Conservation (phyloP, 2,329 filamentous ascomycete species). For the Rasamsonia emersonii region DNA sequence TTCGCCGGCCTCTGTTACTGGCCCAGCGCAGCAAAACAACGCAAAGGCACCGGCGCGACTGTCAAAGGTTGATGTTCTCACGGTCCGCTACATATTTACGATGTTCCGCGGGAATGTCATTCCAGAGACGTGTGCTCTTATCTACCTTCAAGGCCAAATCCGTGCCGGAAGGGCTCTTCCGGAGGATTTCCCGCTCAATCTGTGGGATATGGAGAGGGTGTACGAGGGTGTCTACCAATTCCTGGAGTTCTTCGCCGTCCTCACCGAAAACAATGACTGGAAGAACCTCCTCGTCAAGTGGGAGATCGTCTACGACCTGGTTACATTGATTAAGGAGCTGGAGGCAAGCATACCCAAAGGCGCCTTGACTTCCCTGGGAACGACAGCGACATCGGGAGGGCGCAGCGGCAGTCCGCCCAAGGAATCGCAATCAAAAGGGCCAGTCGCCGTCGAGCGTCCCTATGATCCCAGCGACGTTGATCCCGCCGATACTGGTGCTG, state of each 20-base stretch:
- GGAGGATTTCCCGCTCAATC: slow-evolving; percentile 84
- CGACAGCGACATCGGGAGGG: slow-evolving; percentile 14
- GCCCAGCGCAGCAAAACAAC: slow-evolving; percentile 46
- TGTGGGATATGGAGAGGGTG: slow-evolving; percentile 96
- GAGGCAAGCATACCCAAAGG: slow-evolving; percentile 84
- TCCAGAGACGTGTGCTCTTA: slow-evolving; percentile 87
- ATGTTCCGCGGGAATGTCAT: slow-evolving; percentile 89
- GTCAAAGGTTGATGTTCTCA: slow-evolving; percentile 51
- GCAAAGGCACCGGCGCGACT: slow-evolving; percentile 48
- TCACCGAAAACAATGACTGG: slow-evolving; percentile 77
- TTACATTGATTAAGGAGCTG: slow-evolving; percentile 76
- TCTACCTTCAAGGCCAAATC: slow-evolving; percentile 87
- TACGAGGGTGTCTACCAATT: slow-evolving; percentile 94
- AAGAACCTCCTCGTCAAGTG: slow-evolving; percentile 81
- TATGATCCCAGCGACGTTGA: slow-evolving; percentile 45
- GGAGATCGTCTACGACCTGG: slow-evolving; percentile 82
- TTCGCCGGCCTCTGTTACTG: slow-evolving; percentile 37
- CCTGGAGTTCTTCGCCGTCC: slow-evolving; percentile 82
- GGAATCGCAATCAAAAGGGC: slow-evolving; percentile 24
- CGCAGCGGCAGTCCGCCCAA: slow-evolving; percentile 19
- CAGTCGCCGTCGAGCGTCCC: slow-evolving; percentile 54
- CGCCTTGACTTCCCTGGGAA: slow-evolving; percentile 44
- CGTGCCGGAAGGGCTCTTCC: slow-evolving; percentile 65
- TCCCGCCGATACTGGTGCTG: slow-evolving; percentile 29
- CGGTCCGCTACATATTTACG: slow-evolving; percentile 83